These are phyloP conservation scores for Teratosphaeria zuluensis DNA, from an alignment of 2,329 filamentous ascomycete genomes.

Conservation along the genomic window DNA sequence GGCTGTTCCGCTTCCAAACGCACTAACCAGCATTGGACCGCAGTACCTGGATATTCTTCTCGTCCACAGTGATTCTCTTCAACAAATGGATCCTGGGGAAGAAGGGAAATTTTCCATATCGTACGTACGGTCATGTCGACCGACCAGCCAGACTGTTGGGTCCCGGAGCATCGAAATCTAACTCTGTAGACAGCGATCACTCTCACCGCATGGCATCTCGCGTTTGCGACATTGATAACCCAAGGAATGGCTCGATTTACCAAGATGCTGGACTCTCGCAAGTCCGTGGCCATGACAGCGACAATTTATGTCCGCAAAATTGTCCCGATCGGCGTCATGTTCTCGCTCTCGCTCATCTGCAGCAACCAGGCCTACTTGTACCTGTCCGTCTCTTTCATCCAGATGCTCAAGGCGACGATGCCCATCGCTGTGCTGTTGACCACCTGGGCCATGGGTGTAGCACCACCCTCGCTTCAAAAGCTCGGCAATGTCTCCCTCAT, in stretches of 20 bases:
- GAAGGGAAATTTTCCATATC: conserved; percentile 54
- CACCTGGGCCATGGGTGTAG: conserved; percentile 78
- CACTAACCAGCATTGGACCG: not conserved
- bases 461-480: conserved; percentile 72
- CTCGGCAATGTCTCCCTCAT: conserved; percentile 92
- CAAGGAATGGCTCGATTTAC: conserved; percentile 88
- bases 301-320: conserved; percentile 87
- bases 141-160: too few relatives aligned
- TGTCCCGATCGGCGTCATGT: conserved; percentile 89
- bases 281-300: conserved; percentile 94
- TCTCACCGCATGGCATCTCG: conserved; percentile 90
- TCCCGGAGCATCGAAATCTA: too few relatives aligned
- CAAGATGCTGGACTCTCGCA: conserved; percentile 80
- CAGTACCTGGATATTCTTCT: conserved; percentile 86
- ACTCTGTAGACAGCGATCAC: conserved; percentile 68
- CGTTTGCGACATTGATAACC: conserved; percentile 88
- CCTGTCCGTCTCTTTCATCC: conserved; percentile 91
- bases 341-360: conserved; percentile 91
- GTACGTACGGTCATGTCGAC: too few relatives aligned
- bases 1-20: too few relatives aligned
- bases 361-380: conserved; percentile 94
- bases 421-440: conserved; percentile 89
- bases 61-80: conserved; percentile 92
- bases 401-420: conserved; percentile 98
- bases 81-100: conserved; percentile 97